Conservation (phyloP, 176 grass and related monocot species). For the Bolboschoenus planiculmis region DNA sequence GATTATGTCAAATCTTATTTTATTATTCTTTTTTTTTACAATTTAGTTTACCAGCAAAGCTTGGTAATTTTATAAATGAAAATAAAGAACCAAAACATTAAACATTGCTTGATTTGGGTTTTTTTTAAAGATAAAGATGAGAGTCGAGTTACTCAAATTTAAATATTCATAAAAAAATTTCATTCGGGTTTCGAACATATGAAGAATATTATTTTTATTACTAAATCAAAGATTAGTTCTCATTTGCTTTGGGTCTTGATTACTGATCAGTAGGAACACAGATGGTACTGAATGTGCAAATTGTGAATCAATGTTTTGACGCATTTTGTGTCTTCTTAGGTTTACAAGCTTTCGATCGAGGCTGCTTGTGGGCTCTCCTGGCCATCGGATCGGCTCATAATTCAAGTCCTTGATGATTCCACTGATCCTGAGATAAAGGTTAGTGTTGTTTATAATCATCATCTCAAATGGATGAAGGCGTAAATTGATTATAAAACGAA, state of each 20-base stretch:
- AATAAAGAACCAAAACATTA: too few species aligned
- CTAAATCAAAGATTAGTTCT: too few species aligned
- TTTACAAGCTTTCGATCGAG: constrained; percentile 24
- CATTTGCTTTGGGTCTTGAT: background rate
- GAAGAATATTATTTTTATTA: too few species aligned
- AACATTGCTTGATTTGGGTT: too few species aligned
- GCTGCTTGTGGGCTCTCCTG: constrained; percentile 19
- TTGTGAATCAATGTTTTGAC: background rate
- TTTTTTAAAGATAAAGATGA: too few species aligned
- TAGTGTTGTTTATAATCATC: background rate
- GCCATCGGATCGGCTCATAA: constrained; percentile 25
- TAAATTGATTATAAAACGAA: background rate
- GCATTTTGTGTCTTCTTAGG: background rate
- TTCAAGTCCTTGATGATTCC: constrained; percentile 30
- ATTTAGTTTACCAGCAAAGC: too few species aligned
- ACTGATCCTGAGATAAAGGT: constrained; percentile 27
- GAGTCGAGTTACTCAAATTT: too few species aligned
- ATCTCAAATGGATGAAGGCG: background rate
- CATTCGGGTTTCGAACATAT: too few species aligned
- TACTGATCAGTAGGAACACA: background rate
- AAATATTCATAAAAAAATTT: too few species aligned
- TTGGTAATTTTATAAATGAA: too few species aligned
- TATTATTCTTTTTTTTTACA: too few species aligned
- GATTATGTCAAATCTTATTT: too few species aligned
- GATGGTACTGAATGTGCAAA: background rate